Evolutionary conservation across 345 rosid genomes (phyloP).

Genomic region (Cardiospermum halicacabum): DNA sequence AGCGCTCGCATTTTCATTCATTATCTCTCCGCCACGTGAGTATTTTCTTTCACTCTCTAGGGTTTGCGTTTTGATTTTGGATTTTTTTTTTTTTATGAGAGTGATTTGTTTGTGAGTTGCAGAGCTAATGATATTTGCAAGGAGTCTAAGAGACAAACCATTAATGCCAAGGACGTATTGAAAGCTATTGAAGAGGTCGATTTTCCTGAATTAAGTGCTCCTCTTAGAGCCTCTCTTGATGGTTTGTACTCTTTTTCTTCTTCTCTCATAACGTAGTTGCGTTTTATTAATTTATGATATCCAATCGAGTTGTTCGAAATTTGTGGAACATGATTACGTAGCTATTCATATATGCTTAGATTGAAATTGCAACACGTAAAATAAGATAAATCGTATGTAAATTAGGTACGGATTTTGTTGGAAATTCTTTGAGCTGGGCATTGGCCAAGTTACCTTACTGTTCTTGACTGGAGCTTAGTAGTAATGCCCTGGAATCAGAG

Average conservation of each 20-base stretch:
- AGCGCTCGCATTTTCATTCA: conserved; percentile 75
- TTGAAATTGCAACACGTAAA: too few relatives aligned
- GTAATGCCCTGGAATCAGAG: neutral
- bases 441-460: neutral
- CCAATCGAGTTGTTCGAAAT: too few relatives aligned
- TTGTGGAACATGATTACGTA: too few relatives aligned
- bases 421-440: neutral
- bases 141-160: conserved; percentile 66
- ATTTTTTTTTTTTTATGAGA: neutral
- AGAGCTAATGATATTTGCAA: conserved; percentile 72
- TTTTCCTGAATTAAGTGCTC: conserved; percentile 47
- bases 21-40: conserved; percentile 68
- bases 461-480: too few relatives aligned
- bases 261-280: too few relatives aligned
- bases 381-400: too few relatives aligned
- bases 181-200: conserved; percentile 60
- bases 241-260: too few relatives aligned
- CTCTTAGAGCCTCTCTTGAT: conserved; percentile 54
- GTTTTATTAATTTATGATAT: too few relatives aligned
- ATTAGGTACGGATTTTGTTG: too few relatives aligned
- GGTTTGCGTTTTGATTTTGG: conserved; percentile 8
- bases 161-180: conserved; percentile 55
- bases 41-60: neutral
- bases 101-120: neutral
- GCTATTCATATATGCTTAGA: too few relatives aligned